Evolutionary conservation across 78 protist genomes (phyloP).

Genomic region (Dictyostelium intermedium): DNA sequence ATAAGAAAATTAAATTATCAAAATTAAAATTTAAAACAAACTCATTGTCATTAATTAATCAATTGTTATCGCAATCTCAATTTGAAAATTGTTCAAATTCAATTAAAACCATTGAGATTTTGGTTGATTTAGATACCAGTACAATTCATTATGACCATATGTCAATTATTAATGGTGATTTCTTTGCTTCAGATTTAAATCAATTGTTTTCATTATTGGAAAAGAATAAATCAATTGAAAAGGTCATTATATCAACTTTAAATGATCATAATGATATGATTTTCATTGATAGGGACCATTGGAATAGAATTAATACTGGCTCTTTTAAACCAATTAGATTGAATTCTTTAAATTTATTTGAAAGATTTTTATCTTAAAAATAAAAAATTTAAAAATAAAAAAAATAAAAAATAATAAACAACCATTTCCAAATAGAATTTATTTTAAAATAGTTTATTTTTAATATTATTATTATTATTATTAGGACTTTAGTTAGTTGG

Average conservation of each 20-base stretch:
- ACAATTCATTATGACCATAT: conserved; percentile 3
- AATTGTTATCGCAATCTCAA: not conserved
- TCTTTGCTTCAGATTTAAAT: not conserved
- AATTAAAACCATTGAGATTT: not conserved
- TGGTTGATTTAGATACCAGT: not conserved
- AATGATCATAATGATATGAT: not conserved
- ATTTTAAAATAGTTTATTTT: no score
- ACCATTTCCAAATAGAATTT: no score
- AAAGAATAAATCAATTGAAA: conserved; percentile 6
- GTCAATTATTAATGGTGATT: conserved; percentile 1
- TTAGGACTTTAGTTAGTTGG: no score
- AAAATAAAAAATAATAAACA: no score
- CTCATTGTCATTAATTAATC: not conserved
- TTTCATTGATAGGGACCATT: not conserved
- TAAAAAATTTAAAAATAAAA: not conserved
- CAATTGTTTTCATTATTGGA: not conserved
- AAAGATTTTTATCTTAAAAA: not conserved
- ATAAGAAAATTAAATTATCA: not conserved
- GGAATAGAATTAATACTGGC: not conserved
- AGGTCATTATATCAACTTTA: not conserved
- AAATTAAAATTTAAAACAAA: not conserved
- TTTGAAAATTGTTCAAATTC: not conserved
- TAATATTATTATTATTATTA: no score
- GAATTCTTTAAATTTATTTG: conserved; percentile 4
- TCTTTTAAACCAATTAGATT: conserved; percentile 7